phyloP scores from a whole-genome alignment of 306 rosid genomes.

The Casuarina glauca region DNA sequence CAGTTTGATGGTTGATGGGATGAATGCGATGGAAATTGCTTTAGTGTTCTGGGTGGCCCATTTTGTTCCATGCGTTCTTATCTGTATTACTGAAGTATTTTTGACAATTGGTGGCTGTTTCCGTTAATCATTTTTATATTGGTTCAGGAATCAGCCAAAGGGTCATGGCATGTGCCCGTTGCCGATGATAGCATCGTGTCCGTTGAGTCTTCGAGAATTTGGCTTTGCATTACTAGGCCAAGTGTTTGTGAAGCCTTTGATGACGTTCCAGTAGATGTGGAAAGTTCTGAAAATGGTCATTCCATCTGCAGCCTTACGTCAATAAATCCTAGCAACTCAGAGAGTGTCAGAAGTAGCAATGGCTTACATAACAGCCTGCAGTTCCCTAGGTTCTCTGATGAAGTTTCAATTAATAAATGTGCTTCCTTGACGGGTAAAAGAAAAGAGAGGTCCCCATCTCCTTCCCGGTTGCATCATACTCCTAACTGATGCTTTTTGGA shows the following conservation, averaged over 20 bases:
- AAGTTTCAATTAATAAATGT: conserved; percentile 10
- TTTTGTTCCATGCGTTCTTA: neutral
- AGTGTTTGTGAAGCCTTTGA: conserved; percentile 22
- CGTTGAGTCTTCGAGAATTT: conserved; percentile 44
- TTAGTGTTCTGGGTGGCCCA: neutral
- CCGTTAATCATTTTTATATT: neutral
- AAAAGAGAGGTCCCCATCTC: conserved; percentile 64
- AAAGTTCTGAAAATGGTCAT: conserved; percentile 29
- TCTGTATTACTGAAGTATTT: neutral
- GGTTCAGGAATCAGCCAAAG: conserved; percentile 73
- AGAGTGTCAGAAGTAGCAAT: conserved; percentile 11
- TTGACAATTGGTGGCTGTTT: neutral
- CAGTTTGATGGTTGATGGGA: neutral
- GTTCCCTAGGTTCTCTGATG: conserved; percentile 27
- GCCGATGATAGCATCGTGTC: conserved; percentile 27
- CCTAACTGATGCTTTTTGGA: conserved; percentile 9
- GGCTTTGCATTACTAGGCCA: conserved; percentile 78
- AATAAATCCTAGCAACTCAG: conserved; percentile 14
- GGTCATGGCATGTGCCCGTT: conserved; percentile 89
- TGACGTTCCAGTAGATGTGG: conserved; percentile 21
- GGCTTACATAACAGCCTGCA: conserved; percentile 8
- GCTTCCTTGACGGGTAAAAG: conserved; percentile 51
- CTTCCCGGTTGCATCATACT: conserved; percentile 25
- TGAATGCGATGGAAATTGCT: neutral
- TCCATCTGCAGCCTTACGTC: neutral